Evolutionary conservation across 2,329 filamentous ascomycete genomes (phyloP), one percentile per base, ranked within the genome.

Genomic region (Chaetoscypha palmicola): DNA sequence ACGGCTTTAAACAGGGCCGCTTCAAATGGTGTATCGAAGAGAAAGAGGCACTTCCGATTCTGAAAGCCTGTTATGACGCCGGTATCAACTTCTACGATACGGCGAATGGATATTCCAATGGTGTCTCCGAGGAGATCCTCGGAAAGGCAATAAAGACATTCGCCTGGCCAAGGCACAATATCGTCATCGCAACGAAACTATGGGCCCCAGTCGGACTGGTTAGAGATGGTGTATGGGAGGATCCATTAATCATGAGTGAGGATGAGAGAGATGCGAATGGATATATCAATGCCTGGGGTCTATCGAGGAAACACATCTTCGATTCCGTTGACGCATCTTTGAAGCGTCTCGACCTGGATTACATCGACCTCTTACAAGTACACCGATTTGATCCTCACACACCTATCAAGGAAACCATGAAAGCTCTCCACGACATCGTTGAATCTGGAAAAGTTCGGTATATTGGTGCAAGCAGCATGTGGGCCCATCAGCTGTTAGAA

Each of bases 261-360:
- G n/a, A n/a, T n/a, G n/a, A n/a, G n/a, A n/a, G n/a, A n/a, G n/a
- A n/a, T n/a, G n/a, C n/a, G n/a, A n/a, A n/a, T n/a, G n/a, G n/a
- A n/a, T n/a, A n/a, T n/a, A n/a, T n/a, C n/a, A n/a, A n/a, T n/a
- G 2, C 12, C 9, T 33, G 16, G 7, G 79, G 81, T 0, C 63
- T 84, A 17, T 78, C 73, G 12, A 68, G 81, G 37, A 76, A 75
- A 52, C 74, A 79, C 43, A 79, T 85, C 51, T 77, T 85, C 55
- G 73, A 80, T 50, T 76, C 78, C 0, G 80, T 85, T 3, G 72
- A 83, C n/a, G 71, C 68, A 30, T 79, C 73, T 39, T 63, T 79
- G 2, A 62, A 67, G 45, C 62, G 76, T 14, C 64, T 81, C 21
- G 72, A 69, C 14, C 77, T 70, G 2, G 52, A 63, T 1, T 79